These are phyloP conservation scores for Diaporthe eres DNA, from an alignment of 2,329 filamentous ascomycete genomes.

Conservation along the genomic window DNA sequence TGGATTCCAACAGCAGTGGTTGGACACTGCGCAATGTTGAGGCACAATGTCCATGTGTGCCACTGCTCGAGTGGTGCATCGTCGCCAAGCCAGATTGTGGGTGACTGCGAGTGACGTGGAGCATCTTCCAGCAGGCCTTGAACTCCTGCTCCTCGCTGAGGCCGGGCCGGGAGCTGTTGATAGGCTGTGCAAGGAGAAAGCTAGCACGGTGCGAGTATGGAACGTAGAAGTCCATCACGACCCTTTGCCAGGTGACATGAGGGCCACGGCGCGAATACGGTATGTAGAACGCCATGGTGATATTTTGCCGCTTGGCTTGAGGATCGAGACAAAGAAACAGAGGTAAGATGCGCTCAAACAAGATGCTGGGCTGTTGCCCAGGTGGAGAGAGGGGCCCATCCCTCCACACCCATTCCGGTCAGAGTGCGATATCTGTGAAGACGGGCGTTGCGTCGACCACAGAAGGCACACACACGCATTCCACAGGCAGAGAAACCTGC, in stretches of 20 bases:
- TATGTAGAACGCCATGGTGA: background rate
- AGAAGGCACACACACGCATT: background rate
- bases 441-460: background rate
- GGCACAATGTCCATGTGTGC: no score
- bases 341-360: background rate
- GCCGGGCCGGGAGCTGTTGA: conserved; percentile 21
- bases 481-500: background rate
- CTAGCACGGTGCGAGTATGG: background rate
- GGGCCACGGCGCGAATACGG: background rate
- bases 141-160: conserved; percentile 78
- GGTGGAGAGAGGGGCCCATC: background rate
- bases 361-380: no score
- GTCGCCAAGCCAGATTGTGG: background rate
- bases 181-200: conserved; percentile 45
- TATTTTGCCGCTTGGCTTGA: no score
- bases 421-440: background rate
- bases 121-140: conserved; percentile 83
- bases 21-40: no score
- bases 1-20: no score
- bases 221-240: background rate
- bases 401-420: background rate
- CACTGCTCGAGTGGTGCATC: no score
- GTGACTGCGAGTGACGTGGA: conserved; percentile 75
- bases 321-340: background rate
- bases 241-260: background rate